phyloP scores from a whole-genome alignment of 148 eudicot species.

The Tetragonia tetragonoides region DNA sequence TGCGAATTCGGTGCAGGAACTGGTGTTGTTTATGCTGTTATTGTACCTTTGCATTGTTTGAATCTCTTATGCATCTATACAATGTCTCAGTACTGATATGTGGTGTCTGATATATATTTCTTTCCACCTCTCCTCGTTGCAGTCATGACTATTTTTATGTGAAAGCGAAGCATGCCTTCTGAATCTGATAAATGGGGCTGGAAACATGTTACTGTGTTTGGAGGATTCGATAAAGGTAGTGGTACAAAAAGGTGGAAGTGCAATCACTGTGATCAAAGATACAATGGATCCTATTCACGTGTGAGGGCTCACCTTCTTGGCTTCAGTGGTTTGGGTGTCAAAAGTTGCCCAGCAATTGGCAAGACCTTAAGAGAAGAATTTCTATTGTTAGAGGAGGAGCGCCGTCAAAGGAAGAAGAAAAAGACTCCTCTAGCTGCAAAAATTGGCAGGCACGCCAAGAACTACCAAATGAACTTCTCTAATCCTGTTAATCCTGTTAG shows the following conservation, averaged over 20 bases:
- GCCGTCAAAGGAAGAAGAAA: conserved; percentile 41
- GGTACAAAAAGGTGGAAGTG: conserved; percentile 59
- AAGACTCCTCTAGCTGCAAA: conserved; percentile 31
- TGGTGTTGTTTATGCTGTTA: no score
- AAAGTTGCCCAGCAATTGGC: conserved; percentile 53
- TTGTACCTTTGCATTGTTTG: no score
- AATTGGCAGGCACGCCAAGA: conserved; percentile 33
- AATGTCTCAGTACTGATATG: neutral
- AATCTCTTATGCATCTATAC: neutral
- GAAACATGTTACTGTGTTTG: conserved; percentile 48
- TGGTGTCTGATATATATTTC: neutral
- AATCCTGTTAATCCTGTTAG: conserved; percentile 18
- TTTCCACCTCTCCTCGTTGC: conserved; percentile 11
- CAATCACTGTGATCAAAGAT: conserved; percentile 44
- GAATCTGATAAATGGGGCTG: conserved; percentile 61
- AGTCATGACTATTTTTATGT: neutral
- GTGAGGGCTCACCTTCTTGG: conserved; percentile 57
- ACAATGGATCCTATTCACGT: conserved; percentile 52
- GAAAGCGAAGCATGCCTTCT: conserved; percentile 33
- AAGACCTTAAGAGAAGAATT: conserved; percentile 44
- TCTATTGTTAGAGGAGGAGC: conserved; percentile 40
- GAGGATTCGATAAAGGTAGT: conserved; percentile 52
- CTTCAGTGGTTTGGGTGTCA: conserved; percentile 48
- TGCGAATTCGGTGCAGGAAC: no score
- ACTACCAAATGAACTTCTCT: conserved; percentile 25